Base-by-base conservation (phyloP, 2,329 filamentous ascomycete species). In the Ramichloridium luteum region DNA sequence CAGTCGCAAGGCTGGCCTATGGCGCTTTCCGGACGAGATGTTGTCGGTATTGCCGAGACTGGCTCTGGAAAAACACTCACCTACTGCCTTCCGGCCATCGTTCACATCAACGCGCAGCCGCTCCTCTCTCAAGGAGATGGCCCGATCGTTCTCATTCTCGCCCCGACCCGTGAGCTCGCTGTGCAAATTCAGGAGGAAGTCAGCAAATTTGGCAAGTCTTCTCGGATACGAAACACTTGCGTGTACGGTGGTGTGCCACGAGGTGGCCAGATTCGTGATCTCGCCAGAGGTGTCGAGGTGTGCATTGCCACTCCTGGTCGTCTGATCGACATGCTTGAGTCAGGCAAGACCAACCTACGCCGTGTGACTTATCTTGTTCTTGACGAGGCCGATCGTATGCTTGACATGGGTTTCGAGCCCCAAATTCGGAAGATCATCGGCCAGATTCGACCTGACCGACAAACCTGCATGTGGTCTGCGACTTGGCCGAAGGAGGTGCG, bases 331-430 rank as follows among this genome's bases (percentile, higher is more conserved):
- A 94, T 96, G 84, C 74, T 98, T 17, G 90, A 96, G 64, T 83
- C 84, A 47, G 88, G 86, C 60, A 93, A 92, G 71, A 98, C 90
- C 51, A 96, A 98, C 67, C 75, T 98, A 43, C 88, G 88, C 46
- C 85, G 90, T 59, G 86, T 96, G 41, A 98, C 90, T 35, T 98
- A 98, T 66, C 71, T 98, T 36, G 90, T 96, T 47, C 85, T 98
- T 43, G 90, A 98, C 53, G 90, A 98, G 68, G 90, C 90, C 58
- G 90, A 98, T 65, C 88, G 90, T 55, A 98, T 98, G 90, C 72
- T 98, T 58, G 90, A 98, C 67, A 98, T 98, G 90, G 90, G 90
- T 75, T 96, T 98, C 65, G 90, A 98, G 67, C 90, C 90, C 46
- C 90, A 96, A 61, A 96, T 98, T 53, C 84, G 90, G 68, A 96